Base-by-base conservation (phyloP, 768 basidiomycete genomes). In the Cystofilobasidium ferigula region DNA sequence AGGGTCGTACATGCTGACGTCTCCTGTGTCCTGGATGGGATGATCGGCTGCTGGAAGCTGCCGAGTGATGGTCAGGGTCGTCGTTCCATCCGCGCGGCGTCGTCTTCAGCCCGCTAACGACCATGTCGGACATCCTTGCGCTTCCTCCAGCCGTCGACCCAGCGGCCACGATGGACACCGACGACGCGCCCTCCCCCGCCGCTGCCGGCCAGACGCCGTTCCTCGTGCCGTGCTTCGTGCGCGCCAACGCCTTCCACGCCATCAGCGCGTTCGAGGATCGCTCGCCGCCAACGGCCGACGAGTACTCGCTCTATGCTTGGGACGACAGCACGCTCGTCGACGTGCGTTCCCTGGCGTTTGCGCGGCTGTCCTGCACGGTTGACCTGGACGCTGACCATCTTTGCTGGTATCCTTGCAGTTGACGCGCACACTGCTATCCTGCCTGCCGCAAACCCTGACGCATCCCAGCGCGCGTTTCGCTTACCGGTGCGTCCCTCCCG, bases 261-360 rank as follows among this genome's bases (percentile, higher is more conserved):
- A n/a, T 60, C 30, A 16, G 24, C 16, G 28, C 26, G 22, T 60
- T 60, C 24, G 58, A 60, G 28, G 58, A 60, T 30, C 58, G 38
- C 28, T 22, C 24, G 18, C 38, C 26, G 35, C 58, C 58, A 20
- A 13, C 10, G 10, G 24, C 9, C 38, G 58, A 60, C 43, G 58
- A 60, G 43, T 42, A 35, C 24, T 24, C 35, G 38, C 58, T 60
- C 3, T 35, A 60, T 38, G 58, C 58, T 8, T 60, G 20, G 22
- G 58, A 60, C n/a, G 38, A 60, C 43, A 60, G 22, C 26, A 42
- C 58, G 58, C 43, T 60, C 30, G 58, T 20, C 38, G 58, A 60
- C 24, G 58, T 60, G 24, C 38, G 38, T 40, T 16, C 26, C 57
- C 57, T 58, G 5, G 22, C 54, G 6, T 18, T 24, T 16, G 32